These are phyloP conservation scores for Scenedesmus sp. DNA, from an alignment of 163 green algal species.

Conservation along the genomic window DNA sequence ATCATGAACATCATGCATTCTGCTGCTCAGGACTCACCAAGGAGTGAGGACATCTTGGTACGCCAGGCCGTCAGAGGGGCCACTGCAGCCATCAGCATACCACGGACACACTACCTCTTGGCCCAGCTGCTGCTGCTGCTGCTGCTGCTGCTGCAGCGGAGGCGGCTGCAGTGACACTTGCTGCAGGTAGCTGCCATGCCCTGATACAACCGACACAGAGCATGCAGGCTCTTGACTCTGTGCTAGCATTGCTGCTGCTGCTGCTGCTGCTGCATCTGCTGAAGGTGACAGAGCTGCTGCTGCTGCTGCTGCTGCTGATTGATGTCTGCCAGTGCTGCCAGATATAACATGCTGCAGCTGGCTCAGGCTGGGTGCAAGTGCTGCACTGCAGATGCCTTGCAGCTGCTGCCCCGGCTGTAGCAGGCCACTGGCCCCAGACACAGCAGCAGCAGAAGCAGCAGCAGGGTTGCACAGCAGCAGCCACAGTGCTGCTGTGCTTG, in stretches of 20 bases:
- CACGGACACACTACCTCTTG: not conserved
- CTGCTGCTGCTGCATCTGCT: no score
- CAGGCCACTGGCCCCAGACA: not conserved
- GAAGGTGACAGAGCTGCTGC: not conserved
- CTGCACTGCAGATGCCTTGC: not conserved
- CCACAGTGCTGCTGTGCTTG: not conserved
- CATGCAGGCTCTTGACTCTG: not conserved
- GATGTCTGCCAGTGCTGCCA: not conserved
- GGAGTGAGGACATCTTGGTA: not conserved
- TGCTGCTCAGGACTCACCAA: not conserved
- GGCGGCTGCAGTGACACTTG: not conserved
- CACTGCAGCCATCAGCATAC: slow-evolving; percentile 12
- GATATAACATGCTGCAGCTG: not conserved
- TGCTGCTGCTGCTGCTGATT: not conserved
- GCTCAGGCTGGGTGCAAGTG: not conserved
- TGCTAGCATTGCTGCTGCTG: not conserved
- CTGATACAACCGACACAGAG: not conserved
- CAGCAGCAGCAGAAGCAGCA: not conserved
- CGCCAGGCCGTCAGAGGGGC: not conserved
- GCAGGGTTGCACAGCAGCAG: not conserved
- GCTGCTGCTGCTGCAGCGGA: not conserved
- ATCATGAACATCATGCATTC: not conserved
- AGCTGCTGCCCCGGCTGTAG: not conserved
- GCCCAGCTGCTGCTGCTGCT: not conserved
- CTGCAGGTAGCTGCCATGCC: not conserved